phyloP scores from a whole-genome alignment of 1,139 yeast species.

The Candida neerlandica region DNA sequence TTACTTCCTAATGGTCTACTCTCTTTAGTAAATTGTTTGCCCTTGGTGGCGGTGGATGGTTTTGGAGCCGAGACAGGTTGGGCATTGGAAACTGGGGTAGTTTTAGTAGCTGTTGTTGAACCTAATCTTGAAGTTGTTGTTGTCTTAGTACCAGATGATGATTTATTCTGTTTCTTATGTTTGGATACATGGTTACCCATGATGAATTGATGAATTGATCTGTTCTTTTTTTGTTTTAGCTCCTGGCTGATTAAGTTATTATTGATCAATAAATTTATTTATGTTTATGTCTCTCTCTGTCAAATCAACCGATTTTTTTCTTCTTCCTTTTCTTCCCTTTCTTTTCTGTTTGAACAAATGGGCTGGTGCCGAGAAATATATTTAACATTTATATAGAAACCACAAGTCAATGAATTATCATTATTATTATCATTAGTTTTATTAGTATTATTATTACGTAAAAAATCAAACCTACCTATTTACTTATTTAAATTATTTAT shows the following conservation, averaged over 20 bases:
- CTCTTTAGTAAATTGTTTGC: conserved; percentile 4
- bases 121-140: neutral
- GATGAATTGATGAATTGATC: neutral
- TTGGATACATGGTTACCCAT: conserved; percentile 10
- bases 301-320: neutral
- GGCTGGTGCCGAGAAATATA: too few relatives aligned
- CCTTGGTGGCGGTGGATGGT: neutral
- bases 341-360: neutral
- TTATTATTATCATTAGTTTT: too few relatives aligned
- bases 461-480: too few relatives aligned
- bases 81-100: neutral
- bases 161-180: conserved; percentile 3
- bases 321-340: neutral
- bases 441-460: too few relatives aligned
- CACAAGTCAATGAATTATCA: too few relatives aligned
- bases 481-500: too few relatives aligned
- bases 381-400: too few relatives aligned
- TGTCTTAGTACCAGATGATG: neutral
- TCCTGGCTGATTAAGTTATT: too few relatives aligned
- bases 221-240: too few relatives aligned
- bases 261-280: neutral
- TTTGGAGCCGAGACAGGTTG: neutral
- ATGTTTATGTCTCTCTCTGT: neutral
- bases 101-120: neutral
- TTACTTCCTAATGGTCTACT: conserved; percentile 8